A percentile compares a stretch with the other conserved stretches of the same genome.
phyloP scores from a whole-genome alignment of 2,329 filamentous ascomycete species.

The Aspergillus arachidicola region DNA sequence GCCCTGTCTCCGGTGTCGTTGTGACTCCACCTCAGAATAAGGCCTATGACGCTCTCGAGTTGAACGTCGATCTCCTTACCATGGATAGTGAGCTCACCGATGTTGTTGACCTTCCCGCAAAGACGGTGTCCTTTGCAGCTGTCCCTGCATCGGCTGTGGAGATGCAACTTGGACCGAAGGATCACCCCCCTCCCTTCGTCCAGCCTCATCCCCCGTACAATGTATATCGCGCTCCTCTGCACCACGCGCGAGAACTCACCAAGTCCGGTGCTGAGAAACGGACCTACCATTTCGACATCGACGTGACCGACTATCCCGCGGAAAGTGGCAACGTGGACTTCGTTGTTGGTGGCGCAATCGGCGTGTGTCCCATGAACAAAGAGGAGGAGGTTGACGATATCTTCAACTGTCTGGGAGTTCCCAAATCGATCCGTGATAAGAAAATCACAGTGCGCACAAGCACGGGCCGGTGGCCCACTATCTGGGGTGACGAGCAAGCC shows the following conservation, averaged over 20 bases:
- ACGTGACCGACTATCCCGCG: conserved; percentile 89
- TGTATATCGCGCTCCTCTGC: conserved; percentile 86
- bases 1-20: conserved; percentile 46
- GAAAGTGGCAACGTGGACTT: conserved; percentile 83
- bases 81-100: conserved; percentile 70
- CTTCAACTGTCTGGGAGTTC: conserved; percentile 78
- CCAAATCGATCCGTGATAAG: conserved; percentile 81
- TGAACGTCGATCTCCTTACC: conserved; percentile 76
- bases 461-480: conserved; percentile 89
- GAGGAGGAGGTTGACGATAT: conserved; percentile 76
- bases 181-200: conserved; percentile 83
- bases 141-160: conserved; percentile 38
- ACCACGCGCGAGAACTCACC: conserved; percentile 83
- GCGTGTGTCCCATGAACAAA: conserved; percentile 87
- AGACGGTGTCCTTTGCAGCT: conserved; percentile 67
- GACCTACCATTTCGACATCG: conserved; percentile 95
- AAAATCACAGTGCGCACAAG: conserved; percentile 77
- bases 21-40: conserved; percentile 73
- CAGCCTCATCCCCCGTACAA: conserved; percentile 93
- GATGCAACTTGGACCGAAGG: conserved; percentile 39
- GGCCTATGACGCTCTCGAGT: conserved; percentile 76
- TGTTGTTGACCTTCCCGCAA: conserved; percentile 71
- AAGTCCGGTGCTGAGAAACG: conserved; percentile 89
- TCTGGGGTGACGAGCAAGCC: conserved; percentile 89
- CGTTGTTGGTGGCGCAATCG: conserved; percentile 94